Evolutionary conservation across 108 stramenopile species (phyloP).

Genomic region (Cyclotella baltica): DNA sequence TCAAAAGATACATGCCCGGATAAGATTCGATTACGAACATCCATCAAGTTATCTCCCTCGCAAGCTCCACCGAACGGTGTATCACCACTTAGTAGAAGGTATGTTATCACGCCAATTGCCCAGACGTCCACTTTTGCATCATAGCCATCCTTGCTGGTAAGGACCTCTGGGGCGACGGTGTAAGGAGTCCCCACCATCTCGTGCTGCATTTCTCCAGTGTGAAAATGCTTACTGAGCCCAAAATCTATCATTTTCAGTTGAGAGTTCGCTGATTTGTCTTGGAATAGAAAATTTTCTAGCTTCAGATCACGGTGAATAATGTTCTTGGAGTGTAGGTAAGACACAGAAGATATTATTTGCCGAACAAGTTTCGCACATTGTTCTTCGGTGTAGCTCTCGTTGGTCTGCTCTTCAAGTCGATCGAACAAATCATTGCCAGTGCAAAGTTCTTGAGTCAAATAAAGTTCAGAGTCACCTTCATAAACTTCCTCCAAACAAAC

Average conservation of each 20-base stretch:
- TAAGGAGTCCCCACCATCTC: slow-evolving; percentile 93
- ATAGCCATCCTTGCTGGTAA: neutral
- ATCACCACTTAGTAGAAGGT: slow-evolving; percentile 80
- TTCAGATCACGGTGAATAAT: slow-evolving; percentile 91
- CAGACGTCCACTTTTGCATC: slow-evolving; percentile 43
- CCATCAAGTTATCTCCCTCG: slow-evolving; percentile 25
- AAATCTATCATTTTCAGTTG: slow-evolving; percentile 98
- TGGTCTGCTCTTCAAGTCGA: slow-evolving; percentile 88
- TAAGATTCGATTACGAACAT: slow-evolving; percentile 29
- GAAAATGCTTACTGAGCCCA: slow-evolving; percentile 94
- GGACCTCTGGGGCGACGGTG: slow-evolving; percentile 88
- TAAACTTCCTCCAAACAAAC: slow-evolving; percentile 87
- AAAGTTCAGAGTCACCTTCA: slow-evolving; percentile 84
- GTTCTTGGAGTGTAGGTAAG: slow-evolving; percentile 92
- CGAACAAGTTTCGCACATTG: slow-evolving; percentile 89
- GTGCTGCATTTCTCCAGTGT: slow-evolving; percentile 80
- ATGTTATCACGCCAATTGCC: slow-evolving; percentile 89
- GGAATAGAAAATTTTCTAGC: slow-evolving; percentile 94
- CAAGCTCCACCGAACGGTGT: slow-evolving; percentile 68
- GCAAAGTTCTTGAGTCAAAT: slow-evolving; percentile 94
- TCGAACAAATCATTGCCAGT: slow-evolving; percentile 96
- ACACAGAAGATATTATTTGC: slow-evolving; percentile 90
- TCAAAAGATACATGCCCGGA: slow-evolving; percentile 25
- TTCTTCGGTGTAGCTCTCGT: slow-evolving; percentile 93
- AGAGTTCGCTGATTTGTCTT: slow-evolving; percentile 57